Percentiles rank a stretch among this genome's conserved stretches.
Conservation (phyloP, 257 asterid species). For the Scutellaria barbata region DNA sequence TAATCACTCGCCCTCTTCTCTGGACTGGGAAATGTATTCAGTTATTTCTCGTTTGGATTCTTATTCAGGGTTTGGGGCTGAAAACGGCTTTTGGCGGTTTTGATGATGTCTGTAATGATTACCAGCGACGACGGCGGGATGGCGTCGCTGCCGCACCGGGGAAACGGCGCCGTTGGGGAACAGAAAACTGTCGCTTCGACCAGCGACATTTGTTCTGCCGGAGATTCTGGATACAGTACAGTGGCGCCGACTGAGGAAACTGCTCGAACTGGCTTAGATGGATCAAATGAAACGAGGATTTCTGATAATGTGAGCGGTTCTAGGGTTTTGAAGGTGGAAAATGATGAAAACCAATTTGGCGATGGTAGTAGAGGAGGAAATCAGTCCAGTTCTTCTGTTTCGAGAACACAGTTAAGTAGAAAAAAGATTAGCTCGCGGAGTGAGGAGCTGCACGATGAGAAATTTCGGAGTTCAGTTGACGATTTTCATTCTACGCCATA, state of each 20-base stretch:
- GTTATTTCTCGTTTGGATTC: background rate
- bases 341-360: background rate
- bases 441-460: conserved; percentile 17
- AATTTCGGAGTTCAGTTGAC: conserved; percentile 10
- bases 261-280: conserved; percentile 28
- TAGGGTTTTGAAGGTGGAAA: conserved; percentile 30
- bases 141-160: conserved; percentile 26
- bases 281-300: conserved; percentile 29
- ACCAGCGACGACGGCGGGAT: conserved; percentile 32
- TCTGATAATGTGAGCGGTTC: conserved; percentile 23
- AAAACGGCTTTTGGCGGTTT: conserved; percentile 27
- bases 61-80: conserved; percentile 1
- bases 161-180: conserved; percentile 18
- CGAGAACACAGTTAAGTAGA: conserved; percentile 23
- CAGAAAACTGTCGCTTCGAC: conserved; percentile 20
- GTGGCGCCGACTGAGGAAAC: conserved; percentile 29
- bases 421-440: background rate
- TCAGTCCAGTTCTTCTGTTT: conserved; percentile 14
- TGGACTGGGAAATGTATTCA: conserved; percentile 30
- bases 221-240: conserved; percentile 7
- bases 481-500: conserved; percentile 46
- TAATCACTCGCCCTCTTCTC: conserved; percentile 1
- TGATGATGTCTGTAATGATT: conserved; percentile 33
- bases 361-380: conserved; percentile 21
- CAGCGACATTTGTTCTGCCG: conserved; percentile 7